Base-by-base conservation (phyloP, 1,284 basidiomycete species). In the Phenoliferia sp. region DNA sequence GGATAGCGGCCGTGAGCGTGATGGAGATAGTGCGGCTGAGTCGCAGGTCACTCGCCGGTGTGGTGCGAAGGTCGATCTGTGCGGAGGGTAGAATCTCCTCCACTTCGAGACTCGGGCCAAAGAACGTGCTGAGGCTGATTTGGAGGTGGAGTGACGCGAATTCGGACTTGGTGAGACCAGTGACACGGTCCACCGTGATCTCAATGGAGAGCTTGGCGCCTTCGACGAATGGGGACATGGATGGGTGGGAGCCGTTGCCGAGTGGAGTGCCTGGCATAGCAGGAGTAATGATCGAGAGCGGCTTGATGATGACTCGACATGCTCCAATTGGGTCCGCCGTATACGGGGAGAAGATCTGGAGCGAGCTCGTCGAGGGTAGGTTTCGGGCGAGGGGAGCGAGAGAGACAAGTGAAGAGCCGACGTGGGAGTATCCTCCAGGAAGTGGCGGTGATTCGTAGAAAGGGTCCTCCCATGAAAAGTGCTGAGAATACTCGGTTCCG, bases 291-390 rank as follows among this genome's bases (percentile, higher is more conserved):
- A 78, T 61, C 0, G 78, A 77, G 28, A 76, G 39, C 1, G 76
- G 68, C 79, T 88, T 91, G 78, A 93, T 84, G 72, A 90, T 88
- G 60, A 93, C 83, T 26, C 90, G 85, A 80, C 92, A 95, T 39
- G 90, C 92, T 0, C 94, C 94, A 70, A 96, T 92, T 2, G 92
- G 92, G 77, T 95, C 93, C 62, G 91, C 85, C 1, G 93, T 95
- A 77, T 94, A 94, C 57, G 89, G 86, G 77, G 91, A 94, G 77
- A 92, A 91, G 76, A 97, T 94, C 3, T 92, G 91, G 17, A 90
- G 85, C 0, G 84, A 85, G 31, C 86, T 87, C 1, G 84, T 84
- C 7, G 89, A 90, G 0, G 90, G 88, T n/a, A 91, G 81, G 62
- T 88, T 85, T 50, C 90, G 86, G 17, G 86, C 87, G 35, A 99